These are phyloP conservation scores for Gymnopilus junonius DNA, from an alignment of 768 basidiomycete species.

Conservation along the genomic window DNA sequence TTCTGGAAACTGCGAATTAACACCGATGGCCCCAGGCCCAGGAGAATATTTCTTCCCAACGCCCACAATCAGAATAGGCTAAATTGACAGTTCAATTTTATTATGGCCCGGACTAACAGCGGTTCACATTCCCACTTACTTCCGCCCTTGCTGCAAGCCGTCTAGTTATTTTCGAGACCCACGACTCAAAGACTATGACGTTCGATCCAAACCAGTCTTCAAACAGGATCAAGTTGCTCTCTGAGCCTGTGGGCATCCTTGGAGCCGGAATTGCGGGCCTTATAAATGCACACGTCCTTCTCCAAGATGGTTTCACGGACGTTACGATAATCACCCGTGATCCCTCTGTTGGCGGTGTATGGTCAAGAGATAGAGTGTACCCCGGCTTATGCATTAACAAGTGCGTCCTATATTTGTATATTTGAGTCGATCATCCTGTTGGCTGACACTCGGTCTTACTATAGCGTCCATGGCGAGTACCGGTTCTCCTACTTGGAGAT, in stretches of 20 bases:
- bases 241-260: slow-evolving; percentile 47
- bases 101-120: too few species aligned
- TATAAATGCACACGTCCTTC: slow-evolving; percentile 59
- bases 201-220: background rate
- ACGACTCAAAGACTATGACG: background rate
- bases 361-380: slow-evolving; percentile 60
- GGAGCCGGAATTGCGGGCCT: slow-evolving; percentile 64
- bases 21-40: background rate
- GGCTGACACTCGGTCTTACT: background rate
- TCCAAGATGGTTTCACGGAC: slow-evolving; percentile 58
- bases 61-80: background rate
- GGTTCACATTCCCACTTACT: background rate
- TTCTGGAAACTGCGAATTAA: background rate
- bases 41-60: too few species aligned
- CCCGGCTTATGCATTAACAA: slow-evolving; percentile 63
- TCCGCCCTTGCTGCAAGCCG: too few species aligned
- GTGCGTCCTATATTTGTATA: slow-evolving; percentile 35
- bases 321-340: slow-evolving; percentile 63
- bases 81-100: background rate
- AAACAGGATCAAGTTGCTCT: background rate
- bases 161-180: background rate
- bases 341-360: slow-evolving; percentile 58
- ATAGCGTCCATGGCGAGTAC: slow-evolving; percentile 68
- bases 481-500: slow-evolving; percentile 59
- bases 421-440: background rate